A percentile compares a stretch with the other conserved stretches of the same genome.
Evolutionary conservation across 2,329 filamentous ascomycete genomes (phyloP).

Genomic region (Ilyonectria robusta): DNA sequence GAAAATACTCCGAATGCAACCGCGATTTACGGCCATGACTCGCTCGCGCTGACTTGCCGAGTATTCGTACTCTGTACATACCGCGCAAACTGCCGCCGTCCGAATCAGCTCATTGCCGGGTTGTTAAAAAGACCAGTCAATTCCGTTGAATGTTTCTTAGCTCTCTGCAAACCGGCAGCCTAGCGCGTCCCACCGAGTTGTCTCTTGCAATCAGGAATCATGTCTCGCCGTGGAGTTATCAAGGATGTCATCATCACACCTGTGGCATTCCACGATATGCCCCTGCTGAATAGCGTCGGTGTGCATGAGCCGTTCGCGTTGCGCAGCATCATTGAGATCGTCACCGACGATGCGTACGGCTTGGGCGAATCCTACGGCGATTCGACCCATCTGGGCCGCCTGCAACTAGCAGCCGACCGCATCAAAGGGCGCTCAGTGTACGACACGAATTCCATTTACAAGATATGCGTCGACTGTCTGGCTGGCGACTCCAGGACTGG

Average conservation of each 20-base stretch:
- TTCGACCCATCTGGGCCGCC: slow-evolving; percentile 53
- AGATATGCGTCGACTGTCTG: slow-evolving; percentile 82
- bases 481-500: slow-evolving; percentile 65
- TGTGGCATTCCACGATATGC: slow-evolving; percentile 62
- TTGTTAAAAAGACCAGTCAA: slow-evolving; percentile 6
- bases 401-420: slow-evolving; percentile 50
- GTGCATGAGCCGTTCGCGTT: slow-evolving; percentile 60
- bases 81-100: background rate
- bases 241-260: slow-evolving; percentile 58
- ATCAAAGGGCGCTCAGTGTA: slow-evolving; percentile 51
- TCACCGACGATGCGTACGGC: slow-evolving; percentile 54
- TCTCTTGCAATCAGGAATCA: slow-evolving; percentile 30
- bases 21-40: background rate
- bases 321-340: slow-evolving; percentile 58
- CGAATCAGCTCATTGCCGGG: background rate
- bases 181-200: background rate
- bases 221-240: slow-evolving; percentile 50
- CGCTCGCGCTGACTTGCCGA: background rate
- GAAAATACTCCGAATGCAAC: background rate
- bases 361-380: slow-evolving; percentile 60
- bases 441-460: slow-evolving; percentile 88
- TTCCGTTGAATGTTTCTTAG: slow-evolving; percentile 2
- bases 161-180: slow-evolving; percentile 1
- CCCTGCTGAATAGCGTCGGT: slow-evolving; percentile 59
- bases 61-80: background rate